These are phyloP conservation scores for Purpureocillium lavendulum DNA, from an alignment of 2,329 filamentous ascomycete genomes.

Conservation along the genomic window DNA sequence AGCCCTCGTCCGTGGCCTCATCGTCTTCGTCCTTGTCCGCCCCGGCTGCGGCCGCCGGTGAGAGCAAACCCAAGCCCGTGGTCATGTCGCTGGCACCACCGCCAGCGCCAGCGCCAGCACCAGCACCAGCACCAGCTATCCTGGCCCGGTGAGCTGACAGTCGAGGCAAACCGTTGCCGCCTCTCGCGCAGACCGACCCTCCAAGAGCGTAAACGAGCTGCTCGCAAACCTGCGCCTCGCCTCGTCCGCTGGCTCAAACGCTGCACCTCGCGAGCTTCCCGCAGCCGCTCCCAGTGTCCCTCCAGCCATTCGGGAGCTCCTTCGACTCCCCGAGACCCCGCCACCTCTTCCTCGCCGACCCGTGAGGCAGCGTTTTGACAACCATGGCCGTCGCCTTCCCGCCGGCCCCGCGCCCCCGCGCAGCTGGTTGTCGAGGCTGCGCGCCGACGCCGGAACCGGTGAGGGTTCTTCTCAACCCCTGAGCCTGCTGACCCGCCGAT, in stretches of 20 bases:
- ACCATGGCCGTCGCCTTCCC: conserved; percentile 41
- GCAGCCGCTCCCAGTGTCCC: conserved; percentile 44
- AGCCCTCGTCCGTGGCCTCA: conserved; percentile 46
- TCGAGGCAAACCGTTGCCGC: neutral
- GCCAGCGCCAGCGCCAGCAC: too few species aligned
- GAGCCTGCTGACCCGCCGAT: too few species aligned
- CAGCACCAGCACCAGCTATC: too few species aligned
- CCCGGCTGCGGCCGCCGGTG: conserved; percentile 17
- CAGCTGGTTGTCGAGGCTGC: conserved; percentile 38
- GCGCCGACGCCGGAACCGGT: conserved; percentile 8
- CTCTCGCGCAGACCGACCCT: conserved; percentile 18
- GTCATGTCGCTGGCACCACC: too few species aligned
- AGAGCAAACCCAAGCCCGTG: conserved; percentile 5
- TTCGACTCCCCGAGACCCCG: conserved; percentile 51
- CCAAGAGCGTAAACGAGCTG: conserved; percentile 48
- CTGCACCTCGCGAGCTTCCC: conserved; percentile 15
- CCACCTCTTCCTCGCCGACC: conserved; percentile 39
- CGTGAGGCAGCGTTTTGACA: conserved; percentile 32
- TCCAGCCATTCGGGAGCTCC: conserved; percentile 48
- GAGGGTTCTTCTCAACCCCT: conserved; percentile 12
- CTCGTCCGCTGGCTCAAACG: conserved; percentile 18
- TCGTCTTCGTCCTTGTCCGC: conserved; percentile 25
- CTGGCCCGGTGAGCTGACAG: too few species aligned
- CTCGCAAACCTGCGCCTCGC: conserved; percentile 47
- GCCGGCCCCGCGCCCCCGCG: conserved; percentile 51